These are phyloP conservation scores for Hypoxylon sp. DNA, from an alignment of 2,329 filamentous ascomycete genomes.

Conservation along the genomic window DNA sequence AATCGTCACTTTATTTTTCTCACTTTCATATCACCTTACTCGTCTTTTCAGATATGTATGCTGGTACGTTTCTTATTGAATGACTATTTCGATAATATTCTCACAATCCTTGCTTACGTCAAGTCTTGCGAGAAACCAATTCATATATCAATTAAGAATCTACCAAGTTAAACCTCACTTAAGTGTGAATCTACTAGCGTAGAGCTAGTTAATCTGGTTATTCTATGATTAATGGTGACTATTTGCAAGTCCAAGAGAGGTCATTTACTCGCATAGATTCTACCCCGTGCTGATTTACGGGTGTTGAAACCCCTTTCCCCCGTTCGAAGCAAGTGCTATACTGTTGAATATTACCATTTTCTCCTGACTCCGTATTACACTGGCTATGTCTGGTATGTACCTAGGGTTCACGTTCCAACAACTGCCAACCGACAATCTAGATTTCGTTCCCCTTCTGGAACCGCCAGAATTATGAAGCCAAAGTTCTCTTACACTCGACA, in stretches of 20 bases:
- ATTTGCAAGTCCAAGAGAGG: not conserved
- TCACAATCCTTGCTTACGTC: too few species aligned
- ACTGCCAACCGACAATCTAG: not conserved
- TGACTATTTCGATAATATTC: not conserved
- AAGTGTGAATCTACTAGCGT: too few species aligned
- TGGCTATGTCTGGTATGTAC: not conserved
- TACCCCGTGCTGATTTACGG: not conserved
- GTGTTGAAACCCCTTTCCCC: not conserved
- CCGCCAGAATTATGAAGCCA: not conserved
- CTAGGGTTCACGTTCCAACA: not conserved
- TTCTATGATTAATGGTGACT: not conserved
- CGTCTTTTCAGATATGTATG: not conserved
- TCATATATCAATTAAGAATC: too few species aligned
- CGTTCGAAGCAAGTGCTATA: too few species aligned
- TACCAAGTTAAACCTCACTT: too few species aligned
- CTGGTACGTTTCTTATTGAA: too few species aligned
- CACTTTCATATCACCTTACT: not conserved
- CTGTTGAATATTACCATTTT: not conserved
- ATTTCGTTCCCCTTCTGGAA: not conserved
- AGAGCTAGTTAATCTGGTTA: too few species aligned
- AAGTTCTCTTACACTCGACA: slow-evolving; percentile 39
- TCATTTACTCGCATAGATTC: not conserved
- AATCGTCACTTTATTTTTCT: slow-evolving; percentile 2
- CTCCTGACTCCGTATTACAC: not conserved
- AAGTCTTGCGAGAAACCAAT: too few species aligned